These are phyloP conservation scores for Talaromyces nanjingensis DNA, from an alignment of 495 filamentous ascomycete species.

Conservation along the genomic window DNA sequence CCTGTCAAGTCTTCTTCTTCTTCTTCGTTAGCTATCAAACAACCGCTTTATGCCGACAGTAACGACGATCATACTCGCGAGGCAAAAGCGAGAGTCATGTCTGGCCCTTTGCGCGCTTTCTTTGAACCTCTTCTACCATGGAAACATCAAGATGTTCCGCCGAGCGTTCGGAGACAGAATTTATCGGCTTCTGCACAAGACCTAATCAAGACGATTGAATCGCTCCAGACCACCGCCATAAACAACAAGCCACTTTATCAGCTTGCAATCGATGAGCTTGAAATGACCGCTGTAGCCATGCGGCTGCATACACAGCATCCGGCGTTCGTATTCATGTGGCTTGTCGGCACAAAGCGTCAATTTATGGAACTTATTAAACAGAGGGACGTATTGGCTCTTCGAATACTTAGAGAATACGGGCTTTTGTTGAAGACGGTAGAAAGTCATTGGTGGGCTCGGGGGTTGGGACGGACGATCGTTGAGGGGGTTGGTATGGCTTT, in stretches of 20 bases:
- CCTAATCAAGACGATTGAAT: neutral
- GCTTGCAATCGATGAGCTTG: neutral
- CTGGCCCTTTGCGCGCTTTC: neutral
- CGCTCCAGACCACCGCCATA: neutral
- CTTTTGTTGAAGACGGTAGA: neutral
- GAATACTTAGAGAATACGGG: neutral
- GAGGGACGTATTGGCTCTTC: neutral
- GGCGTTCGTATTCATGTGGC: conserved; percentile 4
- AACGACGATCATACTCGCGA: neutral
- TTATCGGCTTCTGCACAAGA: neutral
- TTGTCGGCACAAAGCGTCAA: neutral
- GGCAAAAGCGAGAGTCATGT: neutral
- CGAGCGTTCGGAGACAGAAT: neutral
- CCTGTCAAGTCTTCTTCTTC: neutral
- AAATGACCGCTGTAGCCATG: neutral
- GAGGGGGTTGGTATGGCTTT: neutral
- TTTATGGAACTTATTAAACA: neutral
- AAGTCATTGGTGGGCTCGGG: neutral
- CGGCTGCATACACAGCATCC: neutral
- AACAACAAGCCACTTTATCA: neutral
- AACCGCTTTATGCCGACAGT: neutral
- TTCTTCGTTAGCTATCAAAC: neutral
- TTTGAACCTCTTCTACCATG: neutral
- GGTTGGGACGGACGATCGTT: neutral
- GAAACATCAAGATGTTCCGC: neutral